Evolutionary conservation across 345 rosid species (phyloP), one percentile per base, ranked within the genome.

Genomic region (Leavenworthia alabamica): DNA sequence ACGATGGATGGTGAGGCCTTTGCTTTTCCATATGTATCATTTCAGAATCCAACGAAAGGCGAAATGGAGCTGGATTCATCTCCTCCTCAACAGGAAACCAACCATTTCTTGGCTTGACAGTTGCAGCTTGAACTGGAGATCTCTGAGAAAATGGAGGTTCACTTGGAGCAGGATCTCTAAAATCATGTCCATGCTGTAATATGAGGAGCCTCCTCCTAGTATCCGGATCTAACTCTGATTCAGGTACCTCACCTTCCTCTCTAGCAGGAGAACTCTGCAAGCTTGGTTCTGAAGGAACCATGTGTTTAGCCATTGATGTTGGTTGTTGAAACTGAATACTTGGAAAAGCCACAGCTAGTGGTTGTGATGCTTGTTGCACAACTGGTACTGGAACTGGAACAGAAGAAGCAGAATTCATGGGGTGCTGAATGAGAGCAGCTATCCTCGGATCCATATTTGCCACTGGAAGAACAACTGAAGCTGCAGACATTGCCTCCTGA

Each of bases 201-300:
- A 94, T 90, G 62, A 94, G 96, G 66, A 94, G 96, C 74, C 95
- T 73, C 83, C 99, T 86, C 75, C 97, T 79, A 17, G 96, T 90
- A 78, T 88, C 90, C 31, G 97, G 99, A 81, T 94, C 99, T 72
- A 94, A 67, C 73, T 94, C 99, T 51, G 99, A 90, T 78, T 88
- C 97, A 33, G 95, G 97, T 43, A 90, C 96, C 79, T 94, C 99
- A 39, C 99, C 99, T 75, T 94, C 99, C 81, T 90, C 99, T 71
- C 97, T 83, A 45, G 88, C 96, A 40, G 96, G 99, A 66, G 99
- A 94, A 78, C 74, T 79, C 63, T 83, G 96, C 82, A 86, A 73
- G 77, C 79, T 88, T 67, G 78, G 77, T 63, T 94, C 97, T 47
- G 82, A 65, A 63, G 78, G 82, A 78, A 78, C 84, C 71, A 81